These are phyloP conservation scores for Rauvolfia tetraphylla DNA, from an alignment of 257 asterid species.

Conservation along the genomic window DNA sequence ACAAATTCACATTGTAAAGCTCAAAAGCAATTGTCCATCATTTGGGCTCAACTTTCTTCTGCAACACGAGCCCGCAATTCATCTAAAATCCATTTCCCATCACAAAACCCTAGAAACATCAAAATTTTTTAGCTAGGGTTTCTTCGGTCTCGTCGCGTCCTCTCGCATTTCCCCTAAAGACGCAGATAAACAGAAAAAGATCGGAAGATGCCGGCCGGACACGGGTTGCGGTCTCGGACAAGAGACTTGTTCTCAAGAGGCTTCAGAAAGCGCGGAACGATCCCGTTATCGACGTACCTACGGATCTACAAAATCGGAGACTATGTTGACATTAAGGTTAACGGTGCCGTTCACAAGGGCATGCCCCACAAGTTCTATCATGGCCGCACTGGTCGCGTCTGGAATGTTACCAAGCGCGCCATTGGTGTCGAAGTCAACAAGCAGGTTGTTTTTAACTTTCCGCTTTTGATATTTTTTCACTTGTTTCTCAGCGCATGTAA, in stretches of 20 bases:
- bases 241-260: conserved; percentile 34
- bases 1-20: too few relatives aligned
- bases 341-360: conserved; percentile 51
- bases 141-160: too few relatives aligned
- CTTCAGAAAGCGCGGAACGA: conserved; percentile 38
- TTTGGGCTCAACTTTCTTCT: too few relatives aligned
- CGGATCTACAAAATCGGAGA: conserved; percentile 30
- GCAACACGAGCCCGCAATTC: too few relatives aligned
- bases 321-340: conserved; percentile 46
- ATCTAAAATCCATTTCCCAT: too few relatives aligned
- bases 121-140: too few relatives aligned
- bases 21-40: too few relatives aligned
- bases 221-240: conserved; percentile 38
- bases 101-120: too few relatives aligned
- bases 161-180: too few relatives aligned
- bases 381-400: conserved; percentile 46
- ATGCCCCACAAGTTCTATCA: conserved; percentile 46
- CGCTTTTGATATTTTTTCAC: neutral
- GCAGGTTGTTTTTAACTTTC: conserved; percentile 23
- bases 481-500: neutral
- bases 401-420: conserved; percentile 50
- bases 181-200: neutral
- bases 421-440: conserved; percentile 45
- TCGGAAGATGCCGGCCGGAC: conserved; percentile 50
- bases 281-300: conserved; percentile 30